Evolutionary conservation across 495 filamentous ascomycete genomes (phyloP), one percentile per base, ranked within the genome.

Genomic region (Articulospora tetracladia): DNA sequence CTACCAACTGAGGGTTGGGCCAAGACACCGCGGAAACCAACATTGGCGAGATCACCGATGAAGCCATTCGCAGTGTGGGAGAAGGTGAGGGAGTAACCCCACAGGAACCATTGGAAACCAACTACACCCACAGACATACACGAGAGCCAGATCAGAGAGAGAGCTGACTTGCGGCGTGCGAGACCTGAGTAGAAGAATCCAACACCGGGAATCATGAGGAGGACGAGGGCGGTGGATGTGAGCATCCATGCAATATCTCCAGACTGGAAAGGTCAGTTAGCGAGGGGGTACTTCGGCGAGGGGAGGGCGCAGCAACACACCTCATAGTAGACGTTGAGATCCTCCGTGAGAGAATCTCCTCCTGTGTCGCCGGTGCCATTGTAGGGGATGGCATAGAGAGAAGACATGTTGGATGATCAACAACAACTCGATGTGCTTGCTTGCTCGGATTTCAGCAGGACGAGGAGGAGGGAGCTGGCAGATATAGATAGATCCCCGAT

Each of bases 61-160:
- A 80, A 98, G 46, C 74, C 80, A 53, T 88, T 88, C 17, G 89
- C 91, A 11, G 83, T 79, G 70, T 95, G 91, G 25, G 91, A 94
- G 78, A 97, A 98, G 39, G 92, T 83, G 27, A 98, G 78, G 3
- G 91, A 96, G 72, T 95, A 98, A 27, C 94, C 94, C 94, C 93
- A 98, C 80, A 98, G 95, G 80, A 97, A 98, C 93, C 94, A 98
- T 72, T 97, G 93, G 76, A 98, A 96, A n/a, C 86, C 87, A 4
- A 90, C 86, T 47, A 98, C 86, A n/a, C 88, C 91, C 23, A 88
- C 84, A 13, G 92, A 87, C 88, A 97, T 96, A 69, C 97, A 79
- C 13, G 92, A 92, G 10, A 97, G 85, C 94, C 94, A 97, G 75
- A 98, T 92, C 61, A 97, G 81, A 19, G 92, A 96, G 48, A 98